Conservation (phyloP, 176 grass and related monocot species). For the Cocos nucifera region DNA sequence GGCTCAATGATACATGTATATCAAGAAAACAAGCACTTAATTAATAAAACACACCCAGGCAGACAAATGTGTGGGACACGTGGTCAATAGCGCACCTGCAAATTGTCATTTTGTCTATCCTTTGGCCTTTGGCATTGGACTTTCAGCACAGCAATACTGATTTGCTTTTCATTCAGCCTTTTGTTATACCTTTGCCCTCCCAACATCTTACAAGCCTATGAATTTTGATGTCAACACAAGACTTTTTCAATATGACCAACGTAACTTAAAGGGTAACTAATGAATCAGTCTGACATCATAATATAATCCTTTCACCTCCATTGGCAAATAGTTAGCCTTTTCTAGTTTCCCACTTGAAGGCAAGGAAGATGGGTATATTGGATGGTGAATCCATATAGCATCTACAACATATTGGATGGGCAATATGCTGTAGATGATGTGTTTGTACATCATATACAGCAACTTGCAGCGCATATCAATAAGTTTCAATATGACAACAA, state of each 20-base stretch:
- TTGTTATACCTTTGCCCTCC: constrained; percentile 49
- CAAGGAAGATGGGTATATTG: constrained; percentile 43
- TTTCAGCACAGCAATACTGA: constrained; percentile 15
- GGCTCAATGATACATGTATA: too few species aligned
- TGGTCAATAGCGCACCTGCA: constrained; percentile 15
- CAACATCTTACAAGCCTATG: constrained; percentile 59
- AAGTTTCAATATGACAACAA: too few species aligned
- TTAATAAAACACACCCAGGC: neutral
- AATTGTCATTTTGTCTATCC: constrained; percentile 20
- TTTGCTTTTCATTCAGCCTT: constrained; percentile 34
- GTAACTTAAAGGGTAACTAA: neutral
- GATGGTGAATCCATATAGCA: constrained; percentile 34
- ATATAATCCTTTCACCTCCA: constrained; percentile 50
- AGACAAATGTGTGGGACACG: too few species aligned
- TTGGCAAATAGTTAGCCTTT: constrained; percentile 61
- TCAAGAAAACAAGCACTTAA: too few species aligned
- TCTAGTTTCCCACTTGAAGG: constrained; percentile 49
- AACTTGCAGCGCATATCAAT: too few species aligned
- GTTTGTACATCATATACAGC: too few species aligned
- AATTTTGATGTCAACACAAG: neutral
- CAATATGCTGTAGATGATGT: too few species aligned
- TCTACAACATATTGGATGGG: too few species aligned
- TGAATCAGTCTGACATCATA: constrained; percentile 2
- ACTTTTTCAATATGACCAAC: neutral
- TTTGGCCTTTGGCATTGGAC: constrained; percentile 29